Conservation (phyloP, 257 asterid species). For the Verbascum thapsus region DNA sequence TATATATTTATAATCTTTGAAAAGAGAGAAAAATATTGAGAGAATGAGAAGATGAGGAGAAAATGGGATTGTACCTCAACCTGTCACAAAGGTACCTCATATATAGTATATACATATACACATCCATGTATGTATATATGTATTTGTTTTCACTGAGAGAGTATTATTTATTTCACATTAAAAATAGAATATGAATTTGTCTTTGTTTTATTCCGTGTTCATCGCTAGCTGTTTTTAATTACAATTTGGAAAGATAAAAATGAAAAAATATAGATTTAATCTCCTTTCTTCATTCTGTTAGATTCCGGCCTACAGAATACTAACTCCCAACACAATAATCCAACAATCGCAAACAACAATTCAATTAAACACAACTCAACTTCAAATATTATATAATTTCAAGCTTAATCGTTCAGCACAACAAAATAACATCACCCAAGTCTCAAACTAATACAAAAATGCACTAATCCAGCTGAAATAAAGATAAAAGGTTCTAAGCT, state of each 20-base stretch:
- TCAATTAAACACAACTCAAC: too few species aligned
- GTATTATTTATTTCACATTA: background rate
- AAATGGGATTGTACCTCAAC: constrained; percentile 33
- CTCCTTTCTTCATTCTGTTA: constrained; percentile 26
- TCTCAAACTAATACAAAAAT: too few species aligned
- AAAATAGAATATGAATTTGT: background rate
- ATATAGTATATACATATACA: constrained; percentile 31
- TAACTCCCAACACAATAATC: too few species aligned
- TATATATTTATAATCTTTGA: too few species aligned
- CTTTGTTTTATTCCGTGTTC: constrained; percentile 12
- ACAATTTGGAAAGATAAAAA: background rate
- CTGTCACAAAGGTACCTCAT: constrained; percentile 30
- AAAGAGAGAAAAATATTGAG: constrained; percentile 11
- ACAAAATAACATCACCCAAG: too few species aligned
- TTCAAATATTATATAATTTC: too few species aligned
- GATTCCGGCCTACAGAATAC: too few species aligned
- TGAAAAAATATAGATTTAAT: background rate
- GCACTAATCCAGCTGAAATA: too few species aligned
- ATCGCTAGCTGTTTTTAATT: constrained; percentile 43
- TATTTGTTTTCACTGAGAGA: background rate
- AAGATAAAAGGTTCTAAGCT: too few species aligned
- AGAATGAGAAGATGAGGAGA: constrained; percentile 26
- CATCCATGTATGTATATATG: constrained; percentile 25
- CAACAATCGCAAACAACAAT: too few species aligned
- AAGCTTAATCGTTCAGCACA: too few species aligned